Conservation (phyloP, 768 basidiomycete genomes). For the Dacryopinax primogenitus region DNA sequence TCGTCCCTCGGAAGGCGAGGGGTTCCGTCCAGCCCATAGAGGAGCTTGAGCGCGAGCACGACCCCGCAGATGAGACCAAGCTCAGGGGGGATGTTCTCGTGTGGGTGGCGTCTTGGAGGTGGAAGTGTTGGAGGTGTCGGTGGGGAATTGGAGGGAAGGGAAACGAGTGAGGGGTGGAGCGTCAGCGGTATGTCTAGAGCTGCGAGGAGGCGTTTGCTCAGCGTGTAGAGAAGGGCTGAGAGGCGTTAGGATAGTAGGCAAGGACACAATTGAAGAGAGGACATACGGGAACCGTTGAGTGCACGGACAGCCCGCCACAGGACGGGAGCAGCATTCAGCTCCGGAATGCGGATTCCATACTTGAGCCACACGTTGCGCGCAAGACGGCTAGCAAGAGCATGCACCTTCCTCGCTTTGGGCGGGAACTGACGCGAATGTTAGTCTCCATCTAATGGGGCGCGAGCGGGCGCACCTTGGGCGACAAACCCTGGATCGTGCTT, state of each 20-base stretch:
- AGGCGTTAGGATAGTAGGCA: constrained; percentile 14
- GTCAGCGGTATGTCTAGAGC: constrained; percentile 47
- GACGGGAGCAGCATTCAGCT: constrained; percentile 59
- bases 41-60: constrained; percentile 67
- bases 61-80: constrained; percentile 44
- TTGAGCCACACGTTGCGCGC: constrained; percentile 41
- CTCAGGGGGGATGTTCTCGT: constrained; percentile 59
- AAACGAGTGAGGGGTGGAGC: constrained; percentile 42
- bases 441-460: not conserved
- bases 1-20: constrained; percentile 21
- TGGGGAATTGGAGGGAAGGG: not conserved
- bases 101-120: constrained; percentile 38
- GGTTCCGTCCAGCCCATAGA: constrained; percentile 68
- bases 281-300: constrained; percentile 66
- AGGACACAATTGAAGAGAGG: constrained; percentile 15
- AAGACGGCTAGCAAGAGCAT: constrained; percentile 48
- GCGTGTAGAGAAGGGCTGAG: constrained; percentile 49
- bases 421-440: constrained; percentile 40
- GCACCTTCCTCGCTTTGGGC: constrained; percentile 46
- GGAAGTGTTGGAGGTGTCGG: not conserved
- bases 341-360: constrained; percentile 55
- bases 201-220: constrained; percentile 48
- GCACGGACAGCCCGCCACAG: constrained; percentile 62
- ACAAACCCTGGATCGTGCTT: constrained; percentile 50
- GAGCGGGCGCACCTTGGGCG: constrained; percentile 46